Base-by-base conservation (phyloP, 495 filamentous ascomycete species). In the Lasiosphaeriaceae sp. region DNA sequence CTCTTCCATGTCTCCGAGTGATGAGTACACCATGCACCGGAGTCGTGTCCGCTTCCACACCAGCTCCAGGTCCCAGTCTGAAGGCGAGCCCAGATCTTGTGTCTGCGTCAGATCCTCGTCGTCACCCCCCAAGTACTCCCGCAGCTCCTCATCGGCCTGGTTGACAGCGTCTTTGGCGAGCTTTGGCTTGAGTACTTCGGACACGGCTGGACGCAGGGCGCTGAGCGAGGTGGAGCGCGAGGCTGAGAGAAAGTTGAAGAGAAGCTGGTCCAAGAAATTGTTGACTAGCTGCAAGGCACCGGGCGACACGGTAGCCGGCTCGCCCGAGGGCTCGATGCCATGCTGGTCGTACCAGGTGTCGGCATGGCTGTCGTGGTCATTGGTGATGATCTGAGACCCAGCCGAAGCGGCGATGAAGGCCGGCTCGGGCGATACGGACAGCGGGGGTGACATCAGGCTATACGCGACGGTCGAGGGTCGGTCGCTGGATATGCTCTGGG, bases 11-110 rank as follows among this genome's bases (percentile, higher is more conserved):
- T 99, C 94, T 22, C 95, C 95, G 14, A 99, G 75, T 11, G 92
- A 91, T 7, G 90, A 97, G 68, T 97, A 97, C 17, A 97, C 93
- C 95, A 99, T 97, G 66, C 92, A 94, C 52, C 94, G 84, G 54
- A 99, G 73, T 49, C 95, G 86, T 1, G 90, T 92, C 50, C 92
- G 80, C 71, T 91, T 96, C 92, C 92, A 99, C 14, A 91, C 85
- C 47, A 86, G 75, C 65, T 96, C 86, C 14, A 96, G 74, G 66
- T 97, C 90, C 82, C 92, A 96, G 54, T 86, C 84, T 1, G 76
- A 76, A 49, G 69, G 71, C 0, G 77, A 75, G 21, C 79, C 76
- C 5, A 79, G 73, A 2, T 72, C 78, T 21, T 81, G 76, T 11
- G 84, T 73, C 8, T 84, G 80, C 7, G 78, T 62, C 20, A 80